Base-by-base conservation (phyloP, 495 filamentous ascomycete genomes). In the Amorphotheca resinae region DNA sequence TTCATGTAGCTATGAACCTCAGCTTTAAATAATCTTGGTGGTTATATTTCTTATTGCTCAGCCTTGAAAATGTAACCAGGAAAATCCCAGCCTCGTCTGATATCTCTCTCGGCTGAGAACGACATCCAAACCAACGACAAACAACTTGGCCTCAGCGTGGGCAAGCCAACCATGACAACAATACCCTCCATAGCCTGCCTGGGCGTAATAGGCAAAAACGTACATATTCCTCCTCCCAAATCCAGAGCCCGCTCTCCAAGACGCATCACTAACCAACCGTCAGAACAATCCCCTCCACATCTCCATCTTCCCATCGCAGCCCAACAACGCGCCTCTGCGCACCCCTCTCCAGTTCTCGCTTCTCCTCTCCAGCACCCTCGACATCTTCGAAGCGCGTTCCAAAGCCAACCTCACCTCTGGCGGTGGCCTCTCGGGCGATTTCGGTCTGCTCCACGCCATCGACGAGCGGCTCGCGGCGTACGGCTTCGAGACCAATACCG, bases 251-350 rank as follows among this genome's bases (percentile, higher is more conserved):
- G 0, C 44, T 18, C 28, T 18, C 18, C n/a, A 2, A 22, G 18
- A 20, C 33, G 26, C 38, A 33, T 42, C 36, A 53, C 30, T 55
- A 51, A 48, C 22, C 36, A 20, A 9, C 14, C 4, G n/a, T 33
- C 55, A 98, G 91, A 93, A 95, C 64, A 93, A 94, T 59, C 91
- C 89, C 36, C 82, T 98, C 57, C 89, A 95, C 64, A 82, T 93
- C 45, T 74, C 83, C 34, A 72, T 95, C 57, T 95, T 95, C 62
- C 82, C 87, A 25, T 50, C 52, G 17, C 30, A 31, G 1, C 47
- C 51, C 11, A 31, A 55, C 31, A 64, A 63, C 46, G 64, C 54
- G 21, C 69, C 65, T 53, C 70, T 69, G 37, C 70, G 64, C 56
- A 78, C 67, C 46, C 73, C 64, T 4, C 74, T 98, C 18, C 83